Evolutionary conservation across 2,329 filamentous ascomycete species (phyloP), one percentile per base, ranked within the genome.

Genomic region (Nemania sp.): DNA sequence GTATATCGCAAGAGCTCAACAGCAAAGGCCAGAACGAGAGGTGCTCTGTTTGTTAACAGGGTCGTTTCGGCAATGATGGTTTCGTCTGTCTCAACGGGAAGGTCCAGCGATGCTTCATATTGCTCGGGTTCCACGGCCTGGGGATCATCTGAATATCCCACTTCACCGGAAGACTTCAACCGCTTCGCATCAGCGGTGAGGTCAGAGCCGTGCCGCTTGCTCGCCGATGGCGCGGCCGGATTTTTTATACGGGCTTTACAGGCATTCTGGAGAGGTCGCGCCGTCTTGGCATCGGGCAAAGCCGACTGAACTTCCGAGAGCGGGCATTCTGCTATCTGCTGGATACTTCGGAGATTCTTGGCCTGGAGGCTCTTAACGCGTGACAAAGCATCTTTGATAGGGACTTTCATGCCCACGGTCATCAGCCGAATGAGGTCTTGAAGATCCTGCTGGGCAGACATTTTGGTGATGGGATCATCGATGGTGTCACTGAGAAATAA

Each of bases 21-120:
- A 4, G 55, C 55, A 46, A 60, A 60, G 26, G 90, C 90, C 5
- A 96, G 78, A 1, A 96, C 84, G 1, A 96, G 74, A 1, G 91
- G 91, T 2, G 91, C 91, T 33, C 91, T 80, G 65, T 96, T 95
- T 0, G 90, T 94, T 57, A 86, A 75, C 1, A 96, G 62, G 0
- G 76, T 74, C 1, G 82, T 81, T 2, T 73, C 70, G 12, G 76
- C 74, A 4, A 96, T 81, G 6, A 78, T 72, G 1, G 82, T 78
- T 62, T 89, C 85, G 41, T 85, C 77, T 23, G 73, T 72, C 6
- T 74, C 74, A 2, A 83, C 69, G 0, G 87, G 85, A 1, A 91
- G 72, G 6, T 73, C 74, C 5, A 91, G 74, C 0, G 84, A 83
- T 6, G 73, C 75, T 67, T 91, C 88, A 1, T 87, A 72, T 44